Percentiles rank a stretch among this genome's conserved stretches.
phyloP scores from a whole-genome alignment of 306 rosid species.

The Trichosanthes cucumerina region DNA sequence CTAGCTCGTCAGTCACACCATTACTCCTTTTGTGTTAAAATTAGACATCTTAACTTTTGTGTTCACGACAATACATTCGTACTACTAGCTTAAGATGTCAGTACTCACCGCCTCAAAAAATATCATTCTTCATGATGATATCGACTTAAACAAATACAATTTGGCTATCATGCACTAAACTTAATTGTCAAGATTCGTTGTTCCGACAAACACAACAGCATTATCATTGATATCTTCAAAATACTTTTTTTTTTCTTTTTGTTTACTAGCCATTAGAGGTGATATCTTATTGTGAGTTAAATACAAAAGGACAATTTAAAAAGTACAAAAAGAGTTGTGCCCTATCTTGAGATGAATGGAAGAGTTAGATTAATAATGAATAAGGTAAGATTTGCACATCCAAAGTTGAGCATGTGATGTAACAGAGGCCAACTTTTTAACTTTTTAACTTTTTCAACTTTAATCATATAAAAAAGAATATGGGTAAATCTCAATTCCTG shows the following conservation, averaged over 20 bases:
- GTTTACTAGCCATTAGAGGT: not conserved
- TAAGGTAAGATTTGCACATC: not conserved
- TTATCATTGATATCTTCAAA: not conserved
- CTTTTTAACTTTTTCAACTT: not conserved
- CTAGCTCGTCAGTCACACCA: too few relatives aligned
- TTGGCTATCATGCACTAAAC: not conserved
- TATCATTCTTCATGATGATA: not conserved
- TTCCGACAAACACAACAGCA: not conserved
- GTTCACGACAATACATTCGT: too few relatives aligned
- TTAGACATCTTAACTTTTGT: too few relatives aligned
- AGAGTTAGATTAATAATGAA: not conserved
- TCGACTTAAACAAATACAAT: not conserved
- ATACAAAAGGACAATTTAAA: not conserved
- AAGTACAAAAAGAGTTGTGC: not conserved
- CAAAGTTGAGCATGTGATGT: not conserved
- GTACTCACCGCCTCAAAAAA: not conserved
- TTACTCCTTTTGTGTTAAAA: too few relatives aligned
- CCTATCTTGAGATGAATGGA: not conserved
- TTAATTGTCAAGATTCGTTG: not conserved
- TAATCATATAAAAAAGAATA: not conserved
- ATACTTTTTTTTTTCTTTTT: not conserved
- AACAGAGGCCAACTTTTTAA: not conserved
- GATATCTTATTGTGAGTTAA: not conserved
- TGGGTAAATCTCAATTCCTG: not conserved
- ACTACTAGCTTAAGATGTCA: not conserved